phyloP scores from a whole-genome alignment of 2,329 filamentous ascomycete genomes.

The Cordyceps tenuipes region DNA sequence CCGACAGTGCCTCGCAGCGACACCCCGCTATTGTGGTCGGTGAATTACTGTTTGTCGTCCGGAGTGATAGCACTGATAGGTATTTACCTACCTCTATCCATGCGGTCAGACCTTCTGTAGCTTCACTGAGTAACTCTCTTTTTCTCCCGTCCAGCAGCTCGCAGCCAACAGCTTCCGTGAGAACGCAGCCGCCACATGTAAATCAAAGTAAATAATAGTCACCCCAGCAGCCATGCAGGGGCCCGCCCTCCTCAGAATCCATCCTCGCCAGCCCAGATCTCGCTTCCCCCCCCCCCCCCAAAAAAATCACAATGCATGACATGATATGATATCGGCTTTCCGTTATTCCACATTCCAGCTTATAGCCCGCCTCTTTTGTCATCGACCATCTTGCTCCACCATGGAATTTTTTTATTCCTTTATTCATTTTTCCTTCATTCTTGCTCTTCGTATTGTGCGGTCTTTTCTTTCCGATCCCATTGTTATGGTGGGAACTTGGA shows the following conservation, averaged over 20 bases:
- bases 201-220: constrained; percentile 14
- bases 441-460: not conserved
- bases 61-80: no score
- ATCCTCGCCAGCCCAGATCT: constrained; percentile 5
- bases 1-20: constrained; percentile 7
- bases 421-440: not conserved
- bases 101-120: no score
- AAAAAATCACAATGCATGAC: constrained; percentile 6
- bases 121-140: no score
- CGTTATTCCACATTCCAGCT: constrained; percentile 2
- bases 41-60: not conserved
- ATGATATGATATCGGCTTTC: not conserved
- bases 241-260: constrained; percentile 13
- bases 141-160: no score
- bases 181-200: no score
- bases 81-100: no score
- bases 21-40: not conserved
- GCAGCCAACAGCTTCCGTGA: no score
- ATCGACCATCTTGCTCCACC: not conserved
- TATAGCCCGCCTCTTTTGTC: not conserved
- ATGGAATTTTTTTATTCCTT: not conserved
- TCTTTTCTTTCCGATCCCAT: not conserved
- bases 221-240: constrained; percentile 24
- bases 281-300: not conserved
- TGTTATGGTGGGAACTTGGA: not conserved